Base-by-base conservation (phyloP, 75 land plant species). In the Pinus taeda region DNA sequence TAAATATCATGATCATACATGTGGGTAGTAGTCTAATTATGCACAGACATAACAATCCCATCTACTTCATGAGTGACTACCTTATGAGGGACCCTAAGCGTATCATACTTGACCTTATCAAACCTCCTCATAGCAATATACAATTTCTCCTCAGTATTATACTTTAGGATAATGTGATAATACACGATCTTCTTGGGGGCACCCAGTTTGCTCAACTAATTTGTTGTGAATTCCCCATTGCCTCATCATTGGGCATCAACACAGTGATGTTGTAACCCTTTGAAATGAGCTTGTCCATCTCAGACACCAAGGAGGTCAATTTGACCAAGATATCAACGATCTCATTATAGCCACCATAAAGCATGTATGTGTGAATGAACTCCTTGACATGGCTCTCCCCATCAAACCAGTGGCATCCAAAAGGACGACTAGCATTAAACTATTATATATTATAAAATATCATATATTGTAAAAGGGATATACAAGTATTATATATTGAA, bases 321-420 rank as follows among this genome's bases (percentile, higher is more conserved):
- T 95, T 91, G 53, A 95, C 96, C 22, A 95, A 85, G 0, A 95
- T 89, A 74, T 91, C 96, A 17, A 96, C 98, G 84, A 95, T 76
- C 71, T 95, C 98, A 80, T 88, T 91, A 88, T 95, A 95, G 1
- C 96, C 96, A 36, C 98, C 96, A 81, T 88, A 93, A 66, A 81
- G 88, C 57, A 88, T 59, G 61, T 93, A 81, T 5, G 93, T 87
- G 57, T 93, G 83, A 75, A 96, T 90, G 88, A 96, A 93, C 76
- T 91, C 91, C 82, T 85, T 81, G 24, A 91, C 92, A 79, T 85
- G 92, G 58, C 76, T 58, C 75, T 88, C 88, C 20, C 93, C 96
- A 84, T 93, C 86, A 78, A 90, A 85, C 71, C 64, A 79, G 59
- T 71, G 78, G 67, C 76, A 75, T 4, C 84, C 87, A 53, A 84